These are phyloP conservation scores for Sphaerulina populicola DNA, from an alignment of 2,329 filamentous ascomycete genomes.

Conservation along the genomic window DNA sequence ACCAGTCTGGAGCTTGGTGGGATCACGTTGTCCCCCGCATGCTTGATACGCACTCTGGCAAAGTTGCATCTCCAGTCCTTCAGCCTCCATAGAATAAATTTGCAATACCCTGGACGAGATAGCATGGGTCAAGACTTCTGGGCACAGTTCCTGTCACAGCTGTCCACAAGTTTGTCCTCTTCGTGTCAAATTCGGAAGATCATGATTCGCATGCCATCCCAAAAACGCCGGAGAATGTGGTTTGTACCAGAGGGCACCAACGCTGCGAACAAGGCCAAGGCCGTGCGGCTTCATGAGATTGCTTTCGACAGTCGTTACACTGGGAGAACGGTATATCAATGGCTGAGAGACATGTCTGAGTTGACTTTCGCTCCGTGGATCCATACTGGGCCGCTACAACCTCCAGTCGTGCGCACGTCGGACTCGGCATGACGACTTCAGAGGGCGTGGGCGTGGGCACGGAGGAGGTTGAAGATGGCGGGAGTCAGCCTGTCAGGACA, in stretches of 20 bases:
- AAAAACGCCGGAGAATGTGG: background rate
- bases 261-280: background rate
- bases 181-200: slow-evolving; percentile 3
- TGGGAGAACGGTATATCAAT: slow-evolving; percentile 2
- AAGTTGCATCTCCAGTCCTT: slow-evolving; percentile 21
- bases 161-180: slow-evolving; percentile 2
- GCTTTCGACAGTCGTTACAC: slow-evolving; percentile 6
- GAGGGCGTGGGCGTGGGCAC: too few species aligned
- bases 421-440: background rate
- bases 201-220: slow-evolving; percentile 7
- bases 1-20: slow-evolving; percentile 1
- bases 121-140: slow-evolving; percentile 4
- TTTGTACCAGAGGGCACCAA: slow-evolving; percentile 9
- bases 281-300: background rate
- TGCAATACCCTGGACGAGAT: background rate
- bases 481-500: too few species aligned
- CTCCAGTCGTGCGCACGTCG: too few species aligned
- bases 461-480: background rate
- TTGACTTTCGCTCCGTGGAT: too few species aligned
- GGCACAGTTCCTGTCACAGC: slow-evolving; percentile 6
- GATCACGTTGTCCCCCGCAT: background rate
- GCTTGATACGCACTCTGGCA: slow-evolving; percentile 15
- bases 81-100: slow-evolving; percentile 21
- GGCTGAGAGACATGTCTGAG: slow-evolving; percentile 10
- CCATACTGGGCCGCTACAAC: too few species aligned